Evolutionary conservation across 2,329 filamentous ascomycete species (phyloP), one percentile per base, ranked within the genome.

Genomic region (Diaporthe humulicola): DNA sequence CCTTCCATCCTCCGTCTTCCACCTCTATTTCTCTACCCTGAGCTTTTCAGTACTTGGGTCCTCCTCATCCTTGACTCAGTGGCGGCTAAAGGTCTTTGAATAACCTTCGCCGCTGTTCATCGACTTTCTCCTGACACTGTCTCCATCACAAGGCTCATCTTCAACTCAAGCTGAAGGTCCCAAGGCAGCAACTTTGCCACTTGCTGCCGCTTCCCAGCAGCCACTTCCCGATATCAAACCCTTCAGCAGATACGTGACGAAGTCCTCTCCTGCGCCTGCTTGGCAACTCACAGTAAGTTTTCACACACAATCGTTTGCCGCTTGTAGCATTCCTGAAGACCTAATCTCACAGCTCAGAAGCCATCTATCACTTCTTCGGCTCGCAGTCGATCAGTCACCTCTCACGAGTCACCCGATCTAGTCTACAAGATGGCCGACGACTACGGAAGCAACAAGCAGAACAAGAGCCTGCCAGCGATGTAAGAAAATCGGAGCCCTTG

Each of bases 381-480:
- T 10, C 5, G n/a, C n/a, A 22, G 9, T 15, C 7, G 10, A 15
- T 8, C 45, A 33, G 2, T 19, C 6, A 72, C 36, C n/a, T 22
- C 28, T 4, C 45, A 42, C 22, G 33, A 48, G 45, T n/a, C 19
- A 25, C 40, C 25, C 15, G 38, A 42, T 17, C 17, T 14, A 50
- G 10, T 30, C n/a, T 7, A 6, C 56, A 66, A 54, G 40, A 74
- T 74, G 73, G 40, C 73, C 5, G 22, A 42, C 38, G 25, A 50
- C n/a, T 30, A 71, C 45, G 42, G 60, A 38, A 56, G 58, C 66
- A 57, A 36, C 33, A 61, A 64, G 40, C 17, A 42, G 10, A 70
- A 60, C 73, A 52, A 71, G 45, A n/a, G 56, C 57, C 36, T 71
- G n/a, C 66, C 66, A n/a, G n/a, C 33, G 12, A 64, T 48, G 70